Evolutionary conservation across 257 asterid species (phyloP), one percentile per base, ranked within the genome.

Genomic region (Ocimum tenuiflorum): DNA sequence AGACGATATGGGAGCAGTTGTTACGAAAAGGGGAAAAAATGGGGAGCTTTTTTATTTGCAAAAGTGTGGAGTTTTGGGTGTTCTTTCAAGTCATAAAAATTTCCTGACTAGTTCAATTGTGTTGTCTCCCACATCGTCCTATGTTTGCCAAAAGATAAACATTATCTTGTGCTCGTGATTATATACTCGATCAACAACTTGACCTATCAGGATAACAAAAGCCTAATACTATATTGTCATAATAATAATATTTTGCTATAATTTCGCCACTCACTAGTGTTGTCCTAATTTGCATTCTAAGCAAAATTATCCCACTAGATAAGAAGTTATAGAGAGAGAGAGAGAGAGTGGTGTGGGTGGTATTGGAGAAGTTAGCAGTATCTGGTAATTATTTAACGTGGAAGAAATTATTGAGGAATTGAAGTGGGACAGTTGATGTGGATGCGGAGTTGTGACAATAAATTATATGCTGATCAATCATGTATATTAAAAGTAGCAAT

Each of bases 61-160:
- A 15, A 53, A 58, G 2, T 1, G 29, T 3, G 65, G 35, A 12
- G 49, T 7, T 19, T 58, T 57, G 9, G 8, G 24, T 51, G 22
- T 58, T 58, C 61, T 65, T 60, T 48, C 2, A n/a, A 6, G 47
- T 69, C 24, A 70, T 57, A 54, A 65, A 61, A 45, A 17, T 6
- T 6, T 7, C 50, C 33, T 47, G 74, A 67, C 73, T 71, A 53
- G 53, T 76, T 71, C 48, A 39, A 66, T 65, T 14, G 36, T 53
- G 66, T 10, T 73, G 77, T 69, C 65, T 65, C 60, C 77, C 82
- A 73, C 61, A 73, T 63, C 35, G 12, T 4, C 45, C 8, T 1
- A 38, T 73, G 82, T 52, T 68, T 52, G 75, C 68, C 68, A 69
- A 64, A 73, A 77, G 77, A 52, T 10, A 22, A 52, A 73, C 82